Evolutionary conservation across 331 rosid genomes (phyloP).

Genomic region (Spiraea crenata): DNA sequence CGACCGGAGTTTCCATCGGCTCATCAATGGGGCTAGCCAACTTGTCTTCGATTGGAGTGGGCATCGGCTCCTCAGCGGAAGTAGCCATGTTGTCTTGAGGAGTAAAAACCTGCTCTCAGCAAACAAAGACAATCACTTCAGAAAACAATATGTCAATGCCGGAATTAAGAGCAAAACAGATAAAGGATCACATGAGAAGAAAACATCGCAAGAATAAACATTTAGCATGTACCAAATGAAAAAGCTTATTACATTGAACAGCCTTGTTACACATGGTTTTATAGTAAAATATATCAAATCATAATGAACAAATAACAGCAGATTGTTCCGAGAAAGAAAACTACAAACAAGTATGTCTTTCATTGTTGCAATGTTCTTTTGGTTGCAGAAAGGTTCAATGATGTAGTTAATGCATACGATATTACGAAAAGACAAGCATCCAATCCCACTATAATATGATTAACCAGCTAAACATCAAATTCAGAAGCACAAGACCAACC

Average conservation of each 20-base stretch:
- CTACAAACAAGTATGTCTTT: too few species aligned
- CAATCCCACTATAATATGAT: too few species aligned
- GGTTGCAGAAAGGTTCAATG: too few species aligned
- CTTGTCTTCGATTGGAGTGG: not conserved
- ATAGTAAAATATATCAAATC: not conserved
- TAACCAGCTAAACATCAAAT: too few species aligned
- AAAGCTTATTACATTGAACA: not conserved
- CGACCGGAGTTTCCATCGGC: slow-evolving; percentile 39
- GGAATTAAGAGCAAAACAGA: not conserved
- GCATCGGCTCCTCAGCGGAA: not conserved
- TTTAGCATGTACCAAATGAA: slow-evolving; percentile 2
- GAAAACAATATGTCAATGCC: not conserved
- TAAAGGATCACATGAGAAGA: not conserved
- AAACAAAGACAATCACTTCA: not conserved
- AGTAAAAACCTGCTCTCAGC: slow-evolving; percentile 12
- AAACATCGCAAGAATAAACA: not conserved
- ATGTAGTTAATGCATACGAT: too few species aligned
- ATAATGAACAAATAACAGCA: too few species aligned
- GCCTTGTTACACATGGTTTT: not conserved
- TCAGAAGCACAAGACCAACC: too few species aligned
- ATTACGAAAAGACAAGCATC: too few species aligned
- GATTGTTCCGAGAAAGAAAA: too few species aligned
- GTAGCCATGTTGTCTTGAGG: slow-evolving; percentile 18
- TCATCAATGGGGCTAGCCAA: slow-evolving; percentile 18
- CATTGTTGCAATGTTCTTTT: too few species aligned